A percentile compares a stretch with the other conserved stretches of the same genome.
phyloP scores from a whole-genome alignment of 345 rosid species.

The Eucalyptus brandiana region DNA sequence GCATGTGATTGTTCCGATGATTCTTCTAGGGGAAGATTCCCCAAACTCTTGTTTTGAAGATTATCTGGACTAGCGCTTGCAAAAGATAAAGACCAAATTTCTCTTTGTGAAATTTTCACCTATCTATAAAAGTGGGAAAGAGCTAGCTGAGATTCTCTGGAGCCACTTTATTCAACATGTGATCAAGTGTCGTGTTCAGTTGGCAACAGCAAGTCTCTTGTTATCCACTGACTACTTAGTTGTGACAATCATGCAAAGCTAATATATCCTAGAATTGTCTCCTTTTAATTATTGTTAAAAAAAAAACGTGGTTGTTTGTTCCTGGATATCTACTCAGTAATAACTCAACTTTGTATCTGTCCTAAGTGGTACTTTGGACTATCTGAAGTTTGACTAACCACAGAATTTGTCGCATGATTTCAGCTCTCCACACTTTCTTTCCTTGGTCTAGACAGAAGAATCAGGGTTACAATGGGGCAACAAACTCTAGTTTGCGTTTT shows the following conservation, averaged over 20 bases:
- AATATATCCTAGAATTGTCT: not conserved
- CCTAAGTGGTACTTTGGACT: not conserved
- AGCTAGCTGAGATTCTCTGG: not conserved
- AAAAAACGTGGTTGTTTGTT: not conserved
- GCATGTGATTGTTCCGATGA: not conserved
- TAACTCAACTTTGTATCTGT: not conserved
- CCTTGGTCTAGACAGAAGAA: not conserved
- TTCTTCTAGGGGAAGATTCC: not conserved
- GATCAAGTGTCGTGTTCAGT: not conserved
- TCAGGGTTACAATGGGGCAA: not conserved
- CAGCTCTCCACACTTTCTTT: not conserved
- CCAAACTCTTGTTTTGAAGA: not conserved
- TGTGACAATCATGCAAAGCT: not conserved
- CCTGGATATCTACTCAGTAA: not conserved
- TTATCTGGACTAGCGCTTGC: not conserved
- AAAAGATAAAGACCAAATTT: not conserved
- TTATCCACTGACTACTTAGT: not conserved
- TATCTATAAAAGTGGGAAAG: not conserved
- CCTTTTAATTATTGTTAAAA: not conserved
- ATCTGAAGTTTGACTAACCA: not conserved
- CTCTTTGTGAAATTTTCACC: not conserved
- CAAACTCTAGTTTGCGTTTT: not conserved
- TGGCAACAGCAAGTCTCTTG: not conserved
- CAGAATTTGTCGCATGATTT: not conserved
- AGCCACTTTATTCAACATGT: not conserved